Conservation (phyloP, 345 rosid genomes). For the Acer saccharum region DNA sequence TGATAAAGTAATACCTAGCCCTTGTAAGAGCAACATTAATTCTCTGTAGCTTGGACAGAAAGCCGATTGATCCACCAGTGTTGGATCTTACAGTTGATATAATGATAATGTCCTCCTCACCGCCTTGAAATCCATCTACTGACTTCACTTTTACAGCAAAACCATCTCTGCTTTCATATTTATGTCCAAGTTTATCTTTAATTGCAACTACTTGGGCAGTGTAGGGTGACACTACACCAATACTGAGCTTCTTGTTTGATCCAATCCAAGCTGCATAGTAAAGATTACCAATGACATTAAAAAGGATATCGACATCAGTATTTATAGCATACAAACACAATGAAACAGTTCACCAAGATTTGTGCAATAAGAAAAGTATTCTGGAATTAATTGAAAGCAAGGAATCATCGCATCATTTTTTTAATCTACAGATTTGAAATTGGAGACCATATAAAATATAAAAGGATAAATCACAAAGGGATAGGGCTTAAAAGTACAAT, state of each 20-base stretch:
- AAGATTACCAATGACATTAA: neutral
- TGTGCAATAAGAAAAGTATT: neutral
- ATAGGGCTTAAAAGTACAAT: no score
- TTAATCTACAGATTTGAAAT: no score
- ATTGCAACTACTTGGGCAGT: neutral
- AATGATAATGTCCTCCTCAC: neutral
- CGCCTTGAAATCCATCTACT: neutral
- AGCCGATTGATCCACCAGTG: neutral
- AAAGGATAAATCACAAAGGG: no score
- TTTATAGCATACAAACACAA: neutral
- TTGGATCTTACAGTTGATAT: constrained; percentile 7
- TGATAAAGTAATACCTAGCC: neutral
- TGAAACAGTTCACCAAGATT: neutral
- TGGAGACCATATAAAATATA: no score
- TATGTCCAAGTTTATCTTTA: constrained; percentile 3
- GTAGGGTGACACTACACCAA: constrained; percentile 6
- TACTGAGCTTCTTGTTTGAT: neutral
- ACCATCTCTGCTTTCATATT: neutral
- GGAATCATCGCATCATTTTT: no score
- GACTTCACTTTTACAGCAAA: neutral
- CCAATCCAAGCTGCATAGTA: neutral
- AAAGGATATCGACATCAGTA: neutral
- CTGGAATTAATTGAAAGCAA: no score
- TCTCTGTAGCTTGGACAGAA: constrained; percentile 5
- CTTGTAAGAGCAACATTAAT: constrained; percentile 1